Base-by-base conservation (phyloP, 345 rosid genomes). In the Eucalyptus curtisii region DNA sequence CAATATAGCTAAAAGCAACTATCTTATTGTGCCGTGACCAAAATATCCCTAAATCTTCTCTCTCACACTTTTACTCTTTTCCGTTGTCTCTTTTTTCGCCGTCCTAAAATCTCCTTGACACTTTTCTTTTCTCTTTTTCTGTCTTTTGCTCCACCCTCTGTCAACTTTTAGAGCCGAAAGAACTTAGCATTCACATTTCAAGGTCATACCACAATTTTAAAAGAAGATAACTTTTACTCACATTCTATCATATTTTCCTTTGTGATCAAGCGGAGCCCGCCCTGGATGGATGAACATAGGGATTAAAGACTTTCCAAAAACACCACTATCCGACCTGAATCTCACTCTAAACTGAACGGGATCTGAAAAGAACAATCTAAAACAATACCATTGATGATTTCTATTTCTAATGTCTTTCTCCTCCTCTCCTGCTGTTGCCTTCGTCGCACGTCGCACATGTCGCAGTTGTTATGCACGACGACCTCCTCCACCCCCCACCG, bases 1-100 rank as follows among this genome's bases (percentile, higher is more conserved):
- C 57, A 20, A 8, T 52, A 52, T 22, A 27, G 68, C 66, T 57
- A 57, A 61, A 61, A 13, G 7, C 71, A 64, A 12, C 71, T 7
- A 64, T 64, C 31, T 52, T n/a, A n/a, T 64, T n/a, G 3, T 13
- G 76, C 10, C 9, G 0, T 14, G 1, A n/a, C 1, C 10, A 52
- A 52, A 3, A 20, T 20, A 52, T 2, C 4, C 25, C 10, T 3
- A 52, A 20, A 7, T 0, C 25, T 16, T 48, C 15, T 42, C 49
- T 81, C 27, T 42, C 40, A 0, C 40, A 15, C 20, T 15, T 13
- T 7, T 15, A 7, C 20, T 64, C 76, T n/a, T 4, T n/a, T 64
- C 11, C 76, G 4, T 42, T 13, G 45, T 47, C 86, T 81, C 25
- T 20, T 52, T 52, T 19, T 52, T 20, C 10, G 25, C 57, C 57